phyloP scores from a whole-genome alignment of 2,329 filamentous ascomycete genomes.

The Pseudogymnoascus sp. region DNA sequence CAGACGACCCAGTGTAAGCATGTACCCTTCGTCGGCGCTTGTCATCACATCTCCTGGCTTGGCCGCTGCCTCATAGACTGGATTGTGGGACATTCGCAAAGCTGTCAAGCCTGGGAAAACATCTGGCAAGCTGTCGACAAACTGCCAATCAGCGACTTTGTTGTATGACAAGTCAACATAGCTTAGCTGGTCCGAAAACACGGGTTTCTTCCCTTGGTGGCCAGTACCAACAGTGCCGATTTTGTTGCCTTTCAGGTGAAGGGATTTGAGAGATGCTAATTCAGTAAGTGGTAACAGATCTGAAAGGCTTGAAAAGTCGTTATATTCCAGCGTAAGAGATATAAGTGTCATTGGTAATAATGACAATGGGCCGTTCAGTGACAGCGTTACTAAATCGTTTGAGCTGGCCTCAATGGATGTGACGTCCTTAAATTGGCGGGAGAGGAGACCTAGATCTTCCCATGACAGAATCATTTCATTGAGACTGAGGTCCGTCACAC shows the following conservation, averaged over 20 bases:
- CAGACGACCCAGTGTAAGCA: constrained; percentile 76
- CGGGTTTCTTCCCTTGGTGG: neutral
- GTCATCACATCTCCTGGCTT: constrained; percentile 35
- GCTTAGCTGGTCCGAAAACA: constrained; percentile 21
- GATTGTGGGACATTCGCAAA: constrained; percentile 78
- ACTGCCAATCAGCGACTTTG: constrained; percentile 58
- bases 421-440: constrained; percentile 46
- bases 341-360: constrained; percentile 41
- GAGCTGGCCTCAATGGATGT: constrained; percentile 44
- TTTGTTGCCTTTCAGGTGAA: constrained; percentile 70
- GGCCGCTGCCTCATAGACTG: constrained; percentile 53
- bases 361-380: constrained; percentile 32
- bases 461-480: constrained; percentile 61
- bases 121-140: constrained; percentile 59
- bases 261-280: constrained; percentile 45
- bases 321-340: constrained; percentile 63
- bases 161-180: constrained; percentile 72
- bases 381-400: constrained; percentile 50
- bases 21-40: constrained; percentile 72
- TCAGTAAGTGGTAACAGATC: constrained; percentile 47
- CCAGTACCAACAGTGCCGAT: constrained; percentile 36
- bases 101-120: constrained; percentile 66
- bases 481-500: constrained; percentile 53
- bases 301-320: constrained; percentile 53
- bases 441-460: constrained; percentile 51